Conservation (phyloP, 208 protist genomes). For the Trichomonas tenax region DNA sequence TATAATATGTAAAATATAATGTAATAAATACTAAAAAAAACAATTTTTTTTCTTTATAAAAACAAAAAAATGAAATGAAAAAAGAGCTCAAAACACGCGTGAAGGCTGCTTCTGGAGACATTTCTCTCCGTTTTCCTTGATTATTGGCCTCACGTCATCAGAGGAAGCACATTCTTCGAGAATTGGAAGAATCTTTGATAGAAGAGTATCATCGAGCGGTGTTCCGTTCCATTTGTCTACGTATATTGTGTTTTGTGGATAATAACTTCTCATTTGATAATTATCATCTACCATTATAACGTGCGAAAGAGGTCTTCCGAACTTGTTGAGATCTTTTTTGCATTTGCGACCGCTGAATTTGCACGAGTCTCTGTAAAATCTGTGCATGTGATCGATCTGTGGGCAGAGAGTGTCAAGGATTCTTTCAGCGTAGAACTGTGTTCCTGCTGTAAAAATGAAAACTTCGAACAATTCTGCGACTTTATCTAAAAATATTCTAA, state of each 20-base stretch:
- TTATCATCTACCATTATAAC: slow-evolving; percentile 2
- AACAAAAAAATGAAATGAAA: background rate
- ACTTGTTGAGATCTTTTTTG: background rate
- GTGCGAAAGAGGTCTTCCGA: background rate
- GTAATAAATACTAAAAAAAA: too few relatives aligned
- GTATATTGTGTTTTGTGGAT: background rate
- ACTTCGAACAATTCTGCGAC: slow-evolving; percentile 30
- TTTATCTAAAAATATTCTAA: slow-evolving; percentile 28
- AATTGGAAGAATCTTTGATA: background rate
- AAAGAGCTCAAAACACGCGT: background rate
- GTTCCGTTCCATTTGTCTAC: background rate
- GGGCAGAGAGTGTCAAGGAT: background rate
- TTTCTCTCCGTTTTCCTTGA: background rate
- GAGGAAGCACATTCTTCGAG: background rate
- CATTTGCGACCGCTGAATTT: background rate
- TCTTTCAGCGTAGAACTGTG: background rate
- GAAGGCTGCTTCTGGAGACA: background rate
- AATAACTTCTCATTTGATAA: background rate
- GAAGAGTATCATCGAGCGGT: background rate
- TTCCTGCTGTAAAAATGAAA: slow-evolving; percentile 34
- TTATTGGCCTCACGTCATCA: background rate
- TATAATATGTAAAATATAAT: too few relatives aligned
- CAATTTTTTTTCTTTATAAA: background rate
- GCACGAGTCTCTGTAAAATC: background rate
- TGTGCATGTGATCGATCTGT: background rate